Conservation (phyloP, 2,329 filamentous ascomycete species). For the Scytalidium sp. region DNA sequence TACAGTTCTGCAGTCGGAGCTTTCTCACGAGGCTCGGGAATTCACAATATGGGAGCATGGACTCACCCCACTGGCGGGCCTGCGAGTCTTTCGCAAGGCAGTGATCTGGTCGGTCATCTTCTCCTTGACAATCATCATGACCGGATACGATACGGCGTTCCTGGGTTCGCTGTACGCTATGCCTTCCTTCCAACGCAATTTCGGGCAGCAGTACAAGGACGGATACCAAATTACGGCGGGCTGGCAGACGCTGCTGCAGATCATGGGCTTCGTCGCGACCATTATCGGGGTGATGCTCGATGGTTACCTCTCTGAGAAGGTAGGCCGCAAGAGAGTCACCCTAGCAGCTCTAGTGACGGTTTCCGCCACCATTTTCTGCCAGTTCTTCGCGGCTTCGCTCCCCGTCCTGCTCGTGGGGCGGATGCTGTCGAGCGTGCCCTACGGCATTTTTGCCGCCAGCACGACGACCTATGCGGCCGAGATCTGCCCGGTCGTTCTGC, state of each 20-base stretch:
- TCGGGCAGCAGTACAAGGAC: slow-evolving; percentile 29
- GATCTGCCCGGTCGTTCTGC: slow-evolving; percentile 47
- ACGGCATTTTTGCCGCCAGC: slow-evolving; percentile 44
- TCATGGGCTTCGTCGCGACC: neutral
- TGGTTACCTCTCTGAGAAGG: slow-evolving; percentile 42
- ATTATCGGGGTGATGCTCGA: neutral
- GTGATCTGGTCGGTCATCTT: slow-evolving; percentile 54
- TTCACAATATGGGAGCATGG: neutral
- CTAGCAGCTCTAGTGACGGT: slow-evolving; percentile 39
- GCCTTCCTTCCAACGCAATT: slow-evolving; percentile 36
- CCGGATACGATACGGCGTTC: slow-evolving; percentile 41
- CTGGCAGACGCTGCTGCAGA: slow-evolving; percentile 45
- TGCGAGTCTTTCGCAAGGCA: neutral
- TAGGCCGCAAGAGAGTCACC: slow-evolving; percentile 44
- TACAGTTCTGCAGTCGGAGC: too few relatives aligned
- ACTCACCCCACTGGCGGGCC: neutral
- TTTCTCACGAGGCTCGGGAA: neutral
- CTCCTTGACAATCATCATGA: slow-evolving; percentile 58
- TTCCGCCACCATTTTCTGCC: slow-evolving; percentile 20
- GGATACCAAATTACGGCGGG: slow-evolving; percentile 41
- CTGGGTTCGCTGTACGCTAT: slow-evolving; percentile 40
- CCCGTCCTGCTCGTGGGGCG: slow-evolving; percentile 14
- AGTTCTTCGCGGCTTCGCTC: slow-evolving; percentile 17
- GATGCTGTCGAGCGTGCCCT: slow-evolving; percentile 49
- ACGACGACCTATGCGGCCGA: slow-evolving; percentile 32